Evolutionary conservation across 1,284 basidiomycete species (phyloP), one percentile per base, ranked within the genome.

Genomic region (Cutaneotrichosporon mucoides): DNA sequence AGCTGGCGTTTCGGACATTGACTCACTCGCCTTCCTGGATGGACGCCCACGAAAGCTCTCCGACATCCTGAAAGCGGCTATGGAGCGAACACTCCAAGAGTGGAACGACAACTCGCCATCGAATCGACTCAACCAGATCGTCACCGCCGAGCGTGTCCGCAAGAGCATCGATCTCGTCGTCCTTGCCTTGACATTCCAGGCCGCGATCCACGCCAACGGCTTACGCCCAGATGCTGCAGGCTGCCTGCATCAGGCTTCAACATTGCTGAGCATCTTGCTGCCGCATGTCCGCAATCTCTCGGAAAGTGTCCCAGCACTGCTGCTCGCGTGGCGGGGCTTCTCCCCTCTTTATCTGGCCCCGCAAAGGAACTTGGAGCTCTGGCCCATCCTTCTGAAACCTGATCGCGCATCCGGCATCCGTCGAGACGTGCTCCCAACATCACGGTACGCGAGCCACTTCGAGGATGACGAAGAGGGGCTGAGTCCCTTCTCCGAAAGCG

Each of bases 101-200:
- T 86, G 85, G 84, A 82, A 84, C 38, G 62, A 53, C 5, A 50
- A 37, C 13, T 47, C 56, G 7, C 68, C 38, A 8, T 8, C 38
- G 8, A 40, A 8, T 40, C 38, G 7, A 65, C 55, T 34, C 60
- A 61, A 42, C 3, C 46, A 24, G 24, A 24, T 65, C 2, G 78
- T 82, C 35, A 82, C 83, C 1, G 82, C 84, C 0, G 88, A 89
- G 68, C 82, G 80, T 46, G 81, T 86, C 4, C 84, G 89, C 11
- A 81, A 83, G 38, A 80, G 84, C 4, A 70, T 94, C 43, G 90
- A 94, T 68, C 75, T 88, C 13, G 83, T 85, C 1, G 80, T 90
- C 4, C 77, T 82, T 0, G 82, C 85, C 1, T 74, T 94, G 1
- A 77, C 79, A 16, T 92, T 88, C 66, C 88, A 92, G 71, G 83